Percentiles rank a stretch among this genome's conserved stretches.
phyloP scores from a whole-genome alignment of 345 rosid species.

The Lagerstroemia speciosa region DNA sequence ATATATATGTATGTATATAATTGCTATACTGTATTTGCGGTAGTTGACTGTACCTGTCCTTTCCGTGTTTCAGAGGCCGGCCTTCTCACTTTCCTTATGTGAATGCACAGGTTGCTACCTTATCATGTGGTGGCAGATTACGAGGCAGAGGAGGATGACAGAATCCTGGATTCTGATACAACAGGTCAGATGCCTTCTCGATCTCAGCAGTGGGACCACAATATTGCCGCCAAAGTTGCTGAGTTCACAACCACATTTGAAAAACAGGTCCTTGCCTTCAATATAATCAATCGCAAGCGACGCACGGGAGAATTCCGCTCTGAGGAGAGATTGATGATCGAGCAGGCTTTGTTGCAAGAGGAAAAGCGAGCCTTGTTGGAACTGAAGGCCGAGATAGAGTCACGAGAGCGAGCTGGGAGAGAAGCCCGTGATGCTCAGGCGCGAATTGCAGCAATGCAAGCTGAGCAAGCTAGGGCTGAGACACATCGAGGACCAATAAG shows the following conservation, averaged over 20 bases:
- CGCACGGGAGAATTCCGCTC: slow-evolving; percentile 53
- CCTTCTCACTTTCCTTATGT: neutral
- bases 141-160: slow-evolving; percentile 95
- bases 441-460: slow-evolving; percentile 72
- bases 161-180: slow-evolving; percentile 75
- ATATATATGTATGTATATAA: too few relatives aligned
- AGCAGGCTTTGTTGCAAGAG: slow-evolving; percentile 65
- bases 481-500: slow-evolving; percentile 67
- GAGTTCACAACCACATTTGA: slow-evolving; percentile 81
- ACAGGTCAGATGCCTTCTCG: slow-evolving; percentile 70
- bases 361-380: slow-evolving; percentile 52
- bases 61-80: neutral
- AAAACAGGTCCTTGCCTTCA: slow-evolving; percentile 76
- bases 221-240: slow-evolving; percentile 77
- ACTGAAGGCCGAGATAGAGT: slow-evolving; percentile 53
- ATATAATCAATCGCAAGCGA: slow-evolving; percentile 58
- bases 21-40: neutral
- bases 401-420: slow-evolving; percentile 70
- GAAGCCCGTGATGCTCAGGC: slow-evolving; percentile 63
- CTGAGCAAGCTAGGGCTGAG: slow-evolving; percentile 61
- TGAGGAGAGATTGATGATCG: slow-evolving; percentile 78
- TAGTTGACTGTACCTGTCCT: neutral
- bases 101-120: slow-evolving; percentile 65
- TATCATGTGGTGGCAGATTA: slow-evolving; percentile 90
- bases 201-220: slow-evolving; percentile 83